Base-by-base conservation (phyloP, 441 rosid species). In the Croton setiger region DNA sequence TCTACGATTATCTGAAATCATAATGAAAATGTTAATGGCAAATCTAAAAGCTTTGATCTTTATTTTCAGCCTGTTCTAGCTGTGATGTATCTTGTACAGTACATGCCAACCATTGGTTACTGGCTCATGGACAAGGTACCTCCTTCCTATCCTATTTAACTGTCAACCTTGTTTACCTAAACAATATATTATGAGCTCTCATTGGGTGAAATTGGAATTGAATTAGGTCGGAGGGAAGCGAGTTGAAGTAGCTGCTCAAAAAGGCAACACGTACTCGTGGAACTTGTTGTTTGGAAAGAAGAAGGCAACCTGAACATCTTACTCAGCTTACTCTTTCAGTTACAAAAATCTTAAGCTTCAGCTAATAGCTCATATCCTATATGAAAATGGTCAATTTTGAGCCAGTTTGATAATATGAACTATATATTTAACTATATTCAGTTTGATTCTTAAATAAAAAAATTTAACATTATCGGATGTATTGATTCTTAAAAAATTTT, bases 51-150 rank as follows among this genome's bases (percentile, higher is more conserved):
- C 44, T 61, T 37, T 35, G 18, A 35, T 39, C n/a, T 57, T 11
- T 43, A 60, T 27, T 81, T 75, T 74, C 93, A 89, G 98, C 98
- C 98, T 71, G 97, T 91, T 37, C 84, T 93, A 20, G 85, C 85
- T 44, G 93, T 93, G 57, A 85, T 91, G 92, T 93, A 91, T 80
- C 76, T 91, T 61, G 90, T 91, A 76, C 98, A 93, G 71, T 89
- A 89, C 84, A 83, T 89, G 88, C 97, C 96, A 44, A 80, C 81
- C 35, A 63, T 91, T 53, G 98, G 97, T 77, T 86, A 80, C 74
- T 91, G 96, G 96, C 88, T 93, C 61, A 93, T 93, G 96, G 98
- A 93, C 84, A 89, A 87, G 97, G 97, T 93, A 85, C 73, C 56
- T 72, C 71, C 63, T 21, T 27, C 31, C 31, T 31, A 4, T 31